Evolutionary conservation across 192 early-diverging fungal genomes (phyloP).

Genomic region (Lunasporangiospora selenospora): DNA sequence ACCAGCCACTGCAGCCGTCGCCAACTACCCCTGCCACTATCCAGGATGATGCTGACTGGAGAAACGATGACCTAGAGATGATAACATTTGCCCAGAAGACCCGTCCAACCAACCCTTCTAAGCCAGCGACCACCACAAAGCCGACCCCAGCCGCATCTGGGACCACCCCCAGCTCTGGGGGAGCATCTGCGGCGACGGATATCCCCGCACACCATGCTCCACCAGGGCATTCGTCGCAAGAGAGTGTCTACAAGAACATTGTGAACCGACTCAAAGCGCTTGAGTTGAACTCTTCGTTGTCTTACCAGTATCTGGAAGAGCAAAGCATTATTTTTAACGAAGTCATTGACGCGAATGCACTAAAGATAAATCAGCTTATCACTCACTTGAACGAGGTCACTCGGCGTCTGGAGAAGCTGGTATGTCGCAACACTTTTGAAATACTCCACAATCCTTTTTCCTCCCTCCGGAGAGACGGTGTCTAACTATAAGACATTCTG

Average conservation of each 20-base stretch:
- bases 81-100: slow-evolving; percentile 40
- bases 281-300: slow-evolving; percentile 82
- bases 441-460: not conserved
- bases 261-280: slow-evolving; percentile 81
- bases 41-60: slow-evolving; percentile 35
- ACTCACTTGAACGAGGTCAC: slow-evolving; percentile 71
- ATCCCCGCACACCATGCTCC: slow-evolving; percentile 1
- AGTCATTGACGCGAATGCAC: slow-evolving; percentile 65
- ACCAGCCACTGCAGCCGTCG: slow-evolving; percentile 12
- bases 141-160: slow-evolving; percentile 17
- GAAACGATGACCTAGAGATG: slow-evolving; percentile 22
- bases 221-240: slow-evolving; percentile 61
- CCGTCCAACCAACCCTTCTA: slow-evolving; percentile 18
- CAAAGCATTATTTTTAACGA: slow-evolving; percentile 76
- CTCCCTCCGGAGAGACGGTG: not conserved
- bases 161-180: slow-evolving; percentile 10
- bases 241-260: slow-evolving; percentile 85
- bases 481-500: not conserved
- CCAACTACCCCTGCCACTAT: slow-evolving; percentile 40
- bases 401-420: slow-evolving; percentile 69
- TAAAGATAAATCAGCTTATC: slow-evolving; percentile 68
- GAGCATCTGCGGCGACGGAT: slow-evolving; percentile 8
- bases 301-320: slow-evolving; percentile 78
- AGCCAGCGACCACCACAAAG: slow-evolving; percentile 17
- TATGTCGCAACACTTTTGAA: slow-evolving; percentile 15